Evolutionary conservation across 1,284 basidiomycete genomes (phyloP), one percentile per base, ranked within the genome.

Genomic region (Trametes hirsuta): DNA sequence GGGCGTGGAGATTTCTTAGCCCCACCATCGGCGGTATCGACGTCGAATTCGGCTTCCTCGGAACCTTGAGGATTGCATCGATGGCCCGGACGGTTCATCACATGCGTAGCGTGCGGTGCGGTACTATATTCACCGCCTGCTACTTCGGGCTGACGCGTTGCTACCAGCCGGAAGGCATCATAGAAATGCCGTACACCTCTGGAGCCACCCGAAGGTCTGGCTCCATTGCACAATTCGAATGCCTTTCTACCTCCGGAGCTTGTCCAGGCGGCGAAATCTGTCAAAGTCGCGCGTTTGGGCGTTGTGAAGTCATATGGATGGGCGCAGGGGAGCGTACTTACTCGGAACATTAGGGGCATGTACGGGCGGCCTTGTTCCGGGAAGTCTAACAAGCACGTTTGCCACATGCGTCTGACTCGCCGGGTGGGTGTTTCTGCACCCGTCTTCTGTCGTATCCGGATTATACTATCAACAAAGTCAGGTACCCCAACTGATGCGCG

Each of bases 251-350:
- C 37, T 21, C 15, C 50, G 45, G 37, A 25, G 15, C 35, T 47
- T 39, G 44, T 22, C 37, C 22, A 25, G 42, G 41, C 34, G 48
- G 48, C 42, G 50, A 50, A 40, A 58, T 58, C 56, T 58, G 56
- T 58, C 56, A 58, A 52, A n/a, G 24, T 37, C 4, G 49, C 44
- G 30, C 25, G 50, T 47, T 52, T n/a, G 49, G 56, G 41, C 56
- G 37, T 21, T 21, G 24, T 41, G 44, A 36, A 52, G 56, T 47
- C 56, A 51, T 40, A 52, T 52, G 44, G 41, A 45, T 48, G 48
- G 40, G 45, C 9, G n/a, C 39, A 37, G 35, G 47, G 41, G 35
- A 12, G 21, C 18, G 41, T 15, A 41, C 37, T 37, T 15, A 41
- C 37, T 37, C 21, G 49, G 37, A 10, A 35, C 10, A 5, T 22